These are phyloP conservation scores for Verticillium dahliae DNA, from an alignment of 2,329 filamentous ascomycete genomes.

Conservation along the genomic window DNA sequence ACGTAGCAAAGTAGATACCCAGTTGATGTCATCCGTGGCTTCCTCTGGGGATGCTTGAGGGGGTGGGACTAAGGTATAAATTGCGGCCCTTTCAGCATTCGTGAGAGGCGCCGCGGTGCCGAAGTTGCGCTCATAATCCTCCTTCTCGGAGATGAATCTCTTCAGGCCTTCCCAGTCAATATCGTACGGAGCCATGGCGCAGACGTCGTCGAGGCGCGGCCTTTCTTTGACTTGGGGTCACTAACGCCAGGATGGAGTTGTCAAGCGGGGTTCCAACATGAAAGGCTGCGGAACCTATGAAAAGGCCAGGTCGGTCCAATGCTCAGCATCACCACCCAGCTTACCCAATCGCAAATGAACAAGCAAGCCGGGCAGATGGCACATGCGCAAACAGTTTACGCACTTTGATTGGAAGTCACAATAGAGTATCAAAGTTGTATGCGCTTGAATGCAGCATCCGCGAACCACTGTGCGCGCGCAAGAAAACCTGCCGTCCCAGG, in stretches of 20 bases:
- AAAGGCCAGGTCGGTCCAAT: background rate
- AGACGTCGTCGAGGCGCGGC: background rate
- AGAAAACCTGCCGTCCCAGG: background rate
- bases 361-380: background rate
- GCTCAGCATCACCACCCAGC: background rate
- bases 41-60: slow-evolving; percentile 11
- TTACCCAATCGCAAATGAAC: background rate
- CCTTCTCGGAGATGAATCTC: slow-evolving; percentile 33
- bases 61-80: slow-evolving; percentile 29
- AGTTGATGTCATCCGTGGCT: slow-evolving; percentile 24
- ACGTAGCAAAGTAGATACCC: slow-evolving; percentile 31
- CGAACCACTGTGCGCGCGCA: background rate
- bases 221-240: background rate
- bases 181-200: background rate
- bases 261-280: background rate
- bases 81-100: slow-evolving; percentile 27
- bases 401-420: background rate
- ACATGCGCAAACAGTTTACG: background rate
- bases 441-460: background rate
- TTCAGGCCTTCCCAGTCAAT: slow-evolving; percentile 27
- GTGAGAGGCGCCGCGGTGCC: slow-evolving; percentile 28
- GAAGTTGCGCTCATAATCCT: slow-evolving; percentile 22
- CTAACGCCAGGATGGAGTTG: background rate
- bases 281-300: background rate
- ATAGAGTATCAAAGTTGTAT: background rate